Base-by-base conservation (phyloP, 192 early-diverging fungal species). In the Coemansia sp. region DNA sequence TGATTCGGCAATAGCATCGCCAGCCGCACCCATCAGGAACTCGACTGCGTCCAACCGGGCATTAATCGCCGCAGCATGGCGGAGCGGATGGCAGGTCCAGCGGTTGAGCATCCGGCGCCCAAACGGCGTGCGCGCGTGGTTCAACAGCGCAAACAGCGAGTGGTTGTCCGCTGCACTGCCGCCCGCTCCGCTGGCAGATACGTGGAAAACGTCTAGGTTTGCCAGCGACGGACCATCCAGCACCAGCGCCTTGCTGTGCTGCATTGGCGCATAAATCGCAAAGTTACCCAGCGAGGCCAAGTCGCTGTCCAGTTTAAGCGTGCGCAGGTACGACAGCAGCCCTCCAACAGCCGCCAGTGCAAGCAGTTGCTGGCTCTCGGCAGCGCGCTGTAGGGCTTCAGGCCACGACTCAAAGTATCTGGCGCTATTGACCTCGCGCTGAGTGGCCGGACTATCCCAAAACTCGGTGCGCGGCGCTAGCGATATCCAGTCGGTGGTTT, bases 201-300 rank as follows among this genome's bases (percentile, higher is more conserved):
- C 91, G 50, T 90, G 73, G 45, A 99, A 93, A 12, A 99, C 70
- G 55, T 99, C 95, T 19, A 99, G 64, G 50, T 97, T 97, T 44
- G 87, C 78, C 15, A 99, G 66, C 1, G 97, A 94, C 42, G 93
- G 92, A 3, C 93, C 94, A 48, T 99, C 95, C 23, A 99, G 80
- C 15, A 95, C 81, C 15, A 97, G 72, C 10, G 88, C 87, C 8
- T 82, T 80, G 1, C 72, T 66, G 23, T 85, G 82, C 36, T 86
- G 82, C 50, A 95, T 81, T 9, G 94, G 94, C 49, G 93, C 82
- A 62, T 99, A 99, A 1, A 61, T 27, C 20, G 79, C 62, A 62
- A 99, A 87, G 67, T 95, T 95, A 26, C 81, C 79, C 29, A 90
- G 83, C 4, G 94, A 94, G 14, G 93, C 69, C 20, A 97, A 69